Conservation (phyloP, 176 grass and related monocot species). For the Echinochloa phyllopogon region DNA sequence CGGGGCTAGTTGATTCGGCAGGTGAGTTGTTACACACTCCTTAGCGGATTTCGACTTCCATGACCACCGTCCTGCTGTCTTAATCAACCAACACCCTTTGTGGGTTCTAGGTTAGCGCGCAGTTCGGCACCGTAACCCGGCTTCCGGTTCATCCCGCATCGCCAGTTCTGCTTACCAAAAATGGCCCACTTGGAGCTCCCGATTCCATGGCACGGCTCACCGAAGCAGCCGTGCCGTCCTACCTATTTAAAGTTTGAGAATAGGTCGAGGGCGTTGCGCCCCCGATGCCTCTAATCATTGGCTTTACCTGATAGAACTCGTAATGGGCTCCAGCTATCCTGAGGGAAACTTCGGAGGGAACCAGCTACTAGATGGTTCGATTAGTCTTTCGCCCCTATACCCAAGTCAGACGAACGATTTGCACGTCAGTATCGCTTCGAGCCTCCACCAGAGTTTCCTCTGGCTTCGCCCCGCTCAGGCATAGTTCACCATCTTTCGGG, state of each 20-base stretch:
- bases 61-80: no score
- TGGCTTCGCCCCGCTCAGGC: constrained; percentile 69
- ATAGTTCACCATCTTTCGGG: constrained; percentile 88
- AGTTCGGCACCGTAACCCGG: constrained; percentile 70
- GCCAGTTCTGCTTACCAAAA: constrained; percentile 80
- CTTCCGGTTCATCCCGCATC: constrained; percentile 72
- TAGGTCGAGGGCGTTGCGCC: constrained; percentile 75
- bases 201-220: constrained; percentile 45
- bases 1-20: constrained; percentile 69
- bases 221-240: constrained; percentile 46
- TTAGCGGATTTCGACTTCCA: constrained; percentile 54
- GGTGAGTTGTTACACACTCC: constrained; percentile 69
- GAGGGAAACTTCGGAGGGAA: constrained; percentile 50
- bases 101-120: constrained; percentile 61
- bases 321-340: constrained; percentile 56
- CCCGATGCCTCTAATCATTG: constrained; percentile 83
- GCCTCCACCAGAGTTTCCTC: constrained; percentile 78
- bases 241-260: constrained; percentile 96
- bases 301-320: constrained; percentile 76
- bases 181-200: constrained; percentile 68
- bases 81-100: no score
- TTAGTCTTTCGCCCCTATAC: constrained; percentile 49
- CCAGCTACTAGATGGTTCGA: constrained; percentile 56
- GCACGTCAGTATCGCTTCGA: constrained; percentile 59
- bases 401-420: constrained; percentile 24